Evolutionary conservation across 148 eudicot species (phyloP).

Genomic region (Rhododendron simsii): DNA sequence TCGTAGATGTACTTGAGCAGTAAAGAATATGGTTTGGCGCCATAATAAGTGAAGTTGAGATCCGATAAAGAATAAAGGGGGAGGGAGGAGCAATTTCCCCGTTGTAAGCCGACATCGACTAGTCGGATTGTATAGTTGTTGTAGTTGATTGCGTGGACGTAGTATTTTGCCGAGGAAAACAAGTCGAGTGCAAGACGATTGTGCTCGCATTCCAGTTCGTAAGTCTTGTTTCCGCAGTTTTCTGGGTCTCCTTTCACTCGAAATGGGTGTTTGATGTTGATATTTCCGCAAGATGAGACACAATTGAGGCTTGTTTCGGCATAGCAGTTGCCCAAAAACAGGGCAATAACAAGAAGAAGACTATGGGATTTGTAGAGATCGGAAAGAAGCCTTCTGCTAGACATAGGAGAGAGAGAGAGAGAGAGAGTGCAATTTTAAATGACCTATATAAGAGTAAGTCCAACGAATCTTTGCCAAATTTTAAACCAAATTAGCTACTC

Average conservation of each 20-base stretch:
- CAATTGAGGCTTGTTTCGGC: neutral
- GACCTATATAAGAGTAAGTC: too few species aligned
- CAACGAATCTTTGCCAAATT: too few species aligned
- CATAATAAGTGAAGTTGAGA: neutral
- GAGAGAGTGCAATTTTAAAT: too few species aligned
- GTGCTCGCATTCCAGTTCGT: conserved; percentile 15
- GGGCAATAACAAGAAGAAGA: neutral
- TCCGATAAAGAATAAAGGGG: neutral
- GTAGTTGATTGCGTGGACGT: conserved; percentile 12
- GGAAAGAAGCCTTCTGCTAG: neutral
- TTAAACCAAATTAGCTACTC: too few species aligned
- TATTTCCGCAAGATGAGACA: neutral
- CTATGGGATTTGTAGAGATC: too few species aligned
- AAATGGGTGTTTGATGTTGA: neutral
- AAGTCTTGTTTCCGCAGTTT: neutral
- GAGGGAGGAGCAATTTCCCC: conserved; percentile 9
- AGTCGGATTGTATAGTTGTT: neutral
- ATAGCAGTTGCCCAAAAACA: neutral
- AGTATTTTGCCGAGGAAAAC: neutral
- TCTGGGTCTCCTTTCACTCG: neutral
- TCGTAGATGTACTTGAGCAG: too few species aligned
- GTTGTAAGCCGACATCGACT: conserved; percentile 14
- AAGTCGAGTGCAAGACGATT: conserved; percentile 1
- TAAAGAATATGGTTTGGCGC: neutral
- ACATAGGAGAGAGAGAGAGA: too few species aligned